Percentiles rank a stretch among this genome's conserved stretches.
Conservation (phyloP, 257 asterid species). For the Primulina huaijiensis region DNA sequence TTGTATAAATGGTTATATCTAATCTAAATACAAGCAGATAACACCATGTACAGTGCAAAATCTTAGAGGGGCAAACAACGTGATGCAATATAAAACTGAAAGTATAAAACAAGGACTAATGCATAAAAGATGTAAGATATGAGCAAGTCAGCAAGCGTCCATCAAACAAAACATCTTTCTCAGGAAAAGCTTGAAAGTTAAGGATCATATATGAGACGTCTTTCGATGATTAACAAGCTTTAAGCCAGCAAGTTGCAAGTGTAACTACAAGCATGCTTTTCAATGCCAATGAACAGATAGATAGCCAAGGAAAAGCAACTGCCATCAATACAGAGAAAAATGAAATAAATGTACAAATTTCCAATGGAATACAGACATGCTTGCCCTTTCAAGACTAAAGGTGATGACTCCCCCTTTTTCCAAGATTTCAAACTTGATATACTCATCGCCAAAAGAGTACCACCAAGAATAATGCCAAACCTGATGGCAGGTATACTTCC, state of each 20-base stretch:
- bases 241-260: background rate
- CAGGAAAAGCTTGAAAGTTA: background rate
- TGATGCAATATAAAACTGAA: conserved; percentile 1
- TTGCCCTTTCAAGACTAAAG: conserved; percentile 72
- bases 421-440: conserved; percentile 76
- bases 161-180: conserved; percentile 8
- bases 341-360: background rate
- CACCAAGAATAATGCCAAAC: conserved; percentile 84
- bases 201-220: background rate
- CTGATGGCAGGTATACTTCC: conserved; percentile 78
- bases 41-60: background rate
- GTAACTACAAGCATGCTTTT: background rate
- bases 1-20: background rate
- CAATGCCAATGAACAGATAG: background rate
- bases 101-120: background rate
- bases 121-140: background rate
- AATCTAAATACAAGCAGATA: background rate
- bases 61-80: background rate
- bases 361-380: conserved; percentile 47
- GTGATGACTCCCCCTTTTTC: conserved; percentile 62
- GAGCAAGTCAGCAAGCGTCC: background rate
- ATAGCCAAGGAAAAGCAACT: background rate
- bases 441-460: conserved; percentile 75
- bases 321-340: conserved; percentile 2
- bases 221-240: background rate